Evolutionary conservation across 768 basidiomycete genomes (phyloP), one percentile per base, ranked within the genome.

Genomic region (Trametes elegans): DNA sequence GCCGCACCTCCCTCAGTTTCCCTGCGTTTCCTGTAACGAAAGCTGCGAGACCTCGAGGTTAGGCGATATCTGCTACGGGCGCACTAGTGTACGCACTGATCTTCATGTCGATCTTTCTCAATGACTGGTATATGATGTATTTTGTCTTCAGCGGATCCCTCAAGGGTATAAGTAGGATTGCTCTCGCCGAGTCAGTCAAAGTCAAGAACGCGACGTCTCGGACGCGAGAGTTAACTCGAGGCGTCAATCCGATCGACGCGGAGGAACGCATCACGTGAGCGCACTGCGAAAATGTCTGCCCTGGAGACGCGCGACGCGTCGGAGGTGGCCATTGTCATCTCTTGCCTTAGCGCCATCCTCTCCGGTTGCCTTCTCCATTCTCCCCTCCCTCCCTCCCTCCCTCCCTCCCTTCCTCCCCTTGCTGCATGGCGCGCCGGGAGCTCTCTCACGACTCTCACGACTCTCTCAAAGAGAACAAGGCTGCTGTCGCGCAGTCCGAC

Each of bases 1-100:
- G 81, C 63, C 83, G 82, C 57, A 95, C 93, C 73, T 98, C 96
- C 55, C 77, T 80, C 24, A 98, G 76, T 70, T 98, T 98, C 76
- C 94, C 93, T 18, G 85, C 81, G 68, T 98, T 98, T 24, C 94
- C 92, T 0, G 96, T 98, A 16, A 98, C 93, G 69, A 98, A 97
- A 23, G 88, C 94, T 96, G 42, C n/a, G n/a, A n/a, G n/a, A n/a
- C n/a, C n/a, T n/a, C n/a, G n/a, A n/a, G n/a, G n/a, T n/a, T n/a
- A n/a, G n/a, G n/a, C n/a, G n/a, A n/a, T n/a, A n/a, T n/a, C n/a
- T n/a, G n/a, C n/a, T n/a, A n/a, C n/a, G n/a, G n/a, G n/a, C n/a
- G n/a, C n/a, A n/a, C n/a, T n/a, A n/a, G n/a, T n/a, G n/a, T n/a
- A 46, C 45, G 18, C 14, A 46, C 45, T 46, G 23, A 42, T 42